phyloP scores from a whole-genome alignment of 176 grass and related monocot genomes.

The Zizania latifolia region DNA sequence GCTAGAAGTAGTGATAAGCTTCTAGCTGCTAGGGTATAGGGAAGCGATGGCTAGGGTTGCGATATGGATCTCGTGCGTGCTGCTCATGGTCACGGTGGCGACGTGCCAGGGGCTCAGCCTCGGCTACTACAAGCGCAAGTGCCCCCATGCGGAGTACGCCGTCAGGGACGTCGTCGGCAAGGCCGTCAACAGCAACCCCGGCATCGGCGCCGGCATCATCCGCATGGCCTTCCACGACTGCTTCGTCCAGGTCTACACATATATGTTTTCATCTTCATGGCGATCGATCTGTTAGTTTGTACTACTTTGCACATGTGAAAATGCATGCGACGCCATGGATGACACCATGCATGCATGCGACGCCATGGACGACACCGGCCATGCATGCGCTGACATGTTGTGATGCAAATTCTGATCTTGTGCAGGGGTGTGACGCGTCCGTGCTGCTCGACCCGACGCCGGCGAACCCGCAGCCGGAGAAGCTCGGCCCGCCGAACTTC shows the following conservation, averaged over 20 bases:
- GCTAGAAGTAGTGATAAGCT: no score
- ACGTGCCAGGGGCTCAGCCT: conserved; percentile 11
- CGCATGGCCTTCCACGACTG: conserved; percentile 73
- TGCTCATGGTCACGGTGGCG: conserved; percentile 15
- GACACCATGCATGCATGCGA: neutral
- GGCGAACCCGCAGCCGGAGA: conserved; percentile 34
- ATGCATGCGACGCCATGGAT: no score
- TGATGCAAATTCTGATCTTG: no score
- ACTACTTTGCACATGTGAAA: no score
- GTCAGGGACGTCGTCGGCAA: conserved; percentile 2
- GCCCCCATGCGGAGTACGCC: conserved; percentile 38
- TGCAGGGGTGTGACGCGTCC: conserved; percentile 67
- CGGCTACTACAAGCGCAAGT: conserved; percentile 32
- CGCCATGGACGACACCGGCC: no score
- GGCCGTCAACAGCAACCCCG: neutral
- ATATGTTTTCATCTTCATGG: neutral
- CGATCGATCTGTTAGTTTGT: no score
- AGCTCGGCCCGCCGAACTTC: conserved; percentile 34
- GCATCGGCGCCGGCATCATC: conserved; percentile 48
- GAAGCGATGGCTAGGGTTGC: neutral
- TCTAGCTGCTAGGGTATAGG: no score
- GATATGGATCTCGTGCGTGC: neutral
- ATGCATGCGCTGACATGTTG: neutral
- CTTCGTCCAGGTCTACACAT: conserved; percentile 38
- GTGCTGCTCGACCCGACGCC: conserved; percentile 41